A percentile compares a stretch with the other conserved stretches of the same genome.
Conservation (phyloP, 176 grass and related monocot genomes). For the Alloteropsis semialata region DNA sequence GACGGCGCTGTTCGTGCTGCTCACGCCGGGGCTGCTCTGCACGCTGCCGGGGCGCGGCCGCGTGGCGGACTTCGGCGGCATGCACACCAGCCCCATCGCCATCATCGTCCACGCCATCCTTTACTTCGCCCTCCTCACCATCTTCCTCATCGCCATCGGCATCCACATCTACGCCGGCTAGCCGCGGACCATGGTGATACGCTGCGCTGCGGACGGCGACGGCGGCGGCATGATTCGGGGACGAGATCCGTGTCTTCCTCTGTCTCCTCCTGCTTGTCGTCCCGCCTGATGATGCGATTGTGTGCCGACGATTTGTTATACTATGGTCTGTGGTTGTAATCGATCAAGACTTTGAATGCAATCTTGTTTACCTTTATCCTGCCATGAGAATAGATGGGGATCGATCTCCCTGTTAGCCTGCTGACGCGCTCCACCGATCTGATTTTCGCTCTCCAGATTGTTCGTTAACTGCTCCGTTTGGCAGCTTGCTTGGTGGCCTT, state of each 20-base stretch:
- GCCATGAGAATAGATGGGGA: too few relatives aligned
- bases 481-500: too few relatives aligned
- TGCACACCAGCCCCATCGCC: slow-evolving; percentile 59
- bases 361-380: neutral
- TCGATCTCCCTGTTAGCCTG: too few relatives aligned
- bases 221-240: too few relatives aligned
- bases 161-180: slow-evolving; percentile 61
- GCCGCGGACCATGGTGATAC: too few relatives aligned
- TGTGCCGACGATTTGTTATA: neutral
- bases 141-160: slow-evolving; percentile 63
- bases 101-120: slow-evolving; percentile 67
- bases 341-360: neutral
- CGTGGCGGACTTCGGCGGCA: slow-evolving; percentile 49
- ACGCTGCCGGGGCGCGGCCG: slow-evolving; percentile 49
- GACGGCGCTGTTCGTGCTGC: slow-evolving; percentile 66
- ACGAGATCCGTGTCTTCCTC: neutral
- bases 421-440: too few relatives aligned
- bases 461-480: too few relatives aligned
- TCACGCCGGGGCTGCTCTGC: slow-evolving; percentile 61
- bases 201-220: too few relatives aligned
- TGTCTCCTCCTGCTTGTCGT: neutral
- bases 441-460: too few relatives aligned
- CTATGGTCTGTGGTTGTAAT: neutral
- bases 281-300: neutral
- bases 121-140: slow-evolving; percentile 59